A percentile compares a stretch with the other conserved stretches of the same genome.
phyloP scores from a whole-genome alignment of 2,329 filamentous ascomycete genomes.

The Cercospora berteroae region DNA sequence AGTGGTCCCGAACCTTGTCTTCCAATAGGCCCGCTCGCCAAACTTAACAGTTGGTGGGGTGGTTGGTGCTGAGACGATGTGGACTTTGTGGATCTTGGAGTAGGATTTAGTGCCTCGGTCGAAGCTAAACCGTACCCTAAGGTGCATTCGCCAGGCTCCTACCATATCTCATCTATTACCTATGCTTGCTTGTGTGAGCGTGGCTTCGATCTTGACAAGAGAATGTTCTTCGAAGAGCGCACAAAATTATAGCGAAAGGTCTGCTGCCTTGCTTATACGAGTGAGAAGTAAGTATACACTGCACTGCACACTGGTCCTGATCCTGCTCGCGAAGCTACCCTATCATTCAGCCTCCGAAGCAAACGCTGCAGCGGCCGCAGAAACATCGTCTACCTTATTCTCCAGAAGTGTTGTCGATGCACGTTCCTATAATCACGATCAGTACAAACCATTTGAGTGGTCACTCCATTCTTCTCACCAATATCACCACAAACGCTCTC shows the following conservation, averaged over 20 bases:
- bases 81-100: background rate
- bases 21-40: background rate
- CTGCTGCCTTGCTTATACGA: background rate
- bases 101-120: background rate
- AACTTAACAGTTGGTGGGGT: background rate
- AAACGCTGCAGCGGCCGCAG: background rate
- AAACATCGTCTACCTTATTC: background rate
- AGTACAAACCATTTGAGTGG: background rate
- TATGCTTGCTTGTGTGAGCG: background rate
- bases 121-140: background rate
- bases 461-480: background rate
- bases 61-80: background rate
- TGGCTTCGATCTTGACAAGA: background rate
- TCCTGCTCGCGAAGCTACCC: background rate
- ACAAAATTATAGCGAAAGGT: background rate
- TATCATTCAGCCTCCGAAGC: background rate
- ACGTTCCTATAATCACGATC: background rate
- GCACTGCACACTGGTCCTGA: background rate
- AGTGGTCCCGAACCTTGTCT: background rate
- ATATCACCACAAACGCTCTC: constrained; percentile 39
- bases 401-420: background rate
- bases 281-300: background rate
- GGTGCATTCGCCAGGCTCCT: too few relatives aligned
- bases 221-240: background rate
- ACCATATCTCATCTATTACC: too few relatives aligned